Evolutionary conservation across 2,329 filamentous ascomycete species (phyloP), one percentile per base, ranked within the genome.

Genomic region (Cordyceps militaris): DNA sequence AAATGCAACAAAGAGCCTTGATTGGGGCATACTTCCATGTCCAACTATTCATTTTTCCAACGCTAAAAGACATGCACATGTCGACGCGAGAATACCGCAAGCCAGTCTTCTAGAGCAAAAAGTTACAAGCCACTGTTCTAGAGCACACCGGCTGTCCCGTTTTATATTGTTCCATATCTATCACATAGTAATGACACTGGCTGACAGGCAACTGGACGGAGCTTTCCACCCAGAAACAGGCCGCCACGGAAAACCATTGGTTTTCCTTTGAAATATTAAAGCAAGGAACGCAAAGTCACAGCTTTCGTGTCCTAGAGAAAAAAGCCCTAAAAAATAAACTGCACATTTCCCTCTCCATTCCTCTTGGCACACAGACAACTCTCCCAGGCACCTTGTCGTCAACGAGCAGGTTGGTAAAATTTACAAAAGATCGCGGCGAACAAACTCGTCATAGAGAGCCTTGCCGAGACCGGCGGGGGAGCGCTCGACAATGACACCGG

Each of bases 401-500:
- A 6, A 30, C 13, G 30, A 9, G 11, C 16, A 4, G 36, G n/a
- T 24, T 62, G 16, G 16, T 61, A 34, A 55, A 61, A 57, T 65
- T 82, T 89, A 99, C 80, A 99, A 84, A 73, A 99, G 80, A 77
- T 99, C 94, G 64, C 90, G 85, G 82, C 91, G 91, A 73, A 97
- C 91, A 73, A 99, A 99, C 80, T 97, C 90, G 63, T 89, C 87
- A 72, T 95, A 90, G 69, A 99, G 81, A 61, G 91, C 88, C 84
- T 96, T 97, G 73, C 94, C 94, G 67, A 99, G 84, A 66, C 85
- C 77, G 65, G 94, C 94, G 63, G 94, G 93, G 69, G 90, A 96
- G 75, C 91, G 87, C 86, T 97, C 93, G 65, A 99, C 94, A 68
- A 97, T 84, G 68, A 97, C 94, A 73, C 94, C 94, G 62, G 94